Base-by-base conservation (phyloP, 805 yeast species). In the Zygosaccharomyces gambellarensis region DNA sequence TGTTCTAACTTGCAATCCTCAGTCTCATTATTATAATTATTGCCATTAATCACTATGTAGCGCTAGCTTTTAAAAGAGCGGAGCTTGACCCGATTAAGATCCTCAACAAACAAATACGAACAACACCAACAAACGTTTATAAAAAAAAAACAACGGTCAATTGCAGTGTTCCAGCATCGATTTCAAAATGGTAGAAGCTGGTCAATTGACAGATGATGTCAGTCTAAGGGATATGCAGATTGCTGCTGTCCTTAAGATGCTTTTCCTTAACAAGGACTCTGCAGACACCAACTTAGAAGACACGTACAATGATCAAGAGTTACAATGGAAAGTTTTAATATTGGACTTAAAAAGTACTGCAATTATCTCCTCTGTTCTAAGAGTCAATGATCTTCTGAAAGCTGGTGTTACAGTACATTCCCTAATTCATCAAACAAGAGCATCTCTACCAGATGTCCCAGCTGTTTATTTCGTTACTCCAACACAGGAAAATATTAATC, bases 381-480 rank as follows among this genome's bases (percentile, higher is more conserved):
- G 98, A 51, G 97, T 92, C 53, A 89, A 89, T 59, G 99, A 95
- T 65, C 74, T 94, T 56, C 76, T 94, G 58, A 81, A 85, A 57
- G 87, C 88, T 63, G 99, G 99, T 8, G 83, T 94, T 49, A 94
- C 99, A 0, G 84, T 90, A 61, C 98, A 94, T 64, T 76, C 92
- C 51, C 69, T 86, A 44, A 81, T 92, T 47, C 74, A 75, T 48
- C 75, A 89, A 42, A 80, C 78, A 50, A 75, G 99, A 53, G 80
- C 90, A n/a, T 78, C 92, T 1, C 75, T 94, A 45, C 90, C 95
- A 1, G 99, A 94, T 60, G 98, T 92, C 11, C 97, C 98, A 0
- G 98, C 82, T 3, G 80, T 94, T 41, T 94, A 94, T 69, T 92
- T 94, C 59, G 85, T 94, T 30, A 85, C 86, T 50, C 98, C 99